These are phyloP conservation scores for Aspergillus uvarum DNA, from an alignment of 2,329 filamentous ascomycete species.

Conservation along the genomic window DNA sequence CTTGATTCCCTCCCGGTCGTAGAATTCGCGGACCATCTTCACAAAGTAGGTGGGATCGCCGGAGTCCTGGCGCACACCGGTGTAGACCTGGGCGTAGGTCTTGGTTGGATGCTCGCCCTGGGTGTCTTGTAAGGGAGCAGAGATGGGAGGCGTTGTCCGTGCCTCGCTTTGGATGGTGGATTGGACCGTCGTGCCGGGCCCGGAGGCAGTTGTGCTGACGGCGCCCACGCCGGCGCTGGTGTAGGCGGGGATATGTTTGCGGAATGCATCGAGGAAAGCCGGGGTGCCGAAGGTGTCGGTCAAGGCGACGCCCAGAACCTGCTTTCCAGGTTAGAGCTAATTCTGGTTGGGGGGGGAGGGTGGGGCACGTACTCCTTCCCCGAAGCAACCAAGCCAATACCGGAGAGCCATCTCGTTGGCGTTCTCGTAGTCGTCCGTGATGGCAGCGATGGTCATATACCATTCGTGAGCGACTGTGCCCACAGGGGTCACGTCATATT, in stretches of 20 bases:
- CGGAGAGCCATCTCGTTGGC: constrained; percentile 81
- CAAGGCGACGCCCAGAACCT: constrained; percentile 79
- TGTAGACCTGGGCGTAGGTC: constrained; percentile 79
- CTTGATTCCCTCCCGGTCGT: constrained; percentile 70
- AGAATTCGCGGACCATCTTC: constrained; percentile 76
- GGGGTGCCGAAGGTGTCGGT: constrained; percentile 96
- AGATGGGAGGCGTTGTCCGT: constrained; percentile 44
- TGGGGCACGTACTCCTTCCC: constrained; percentile 59
- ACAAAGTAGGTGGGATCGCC: constrained; percentile 81
- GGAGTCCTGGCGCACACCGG: constrained; percentile 85
- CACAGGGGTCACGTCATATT: constrained; percentile 77
- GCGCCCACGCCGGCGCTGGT: constrained; percentile 43
- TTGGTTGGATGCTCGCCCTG: constrained; percentile 44
- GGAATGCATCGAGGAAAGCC: constrained; percentile 82
- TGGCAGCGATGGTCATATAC: constrained; percentile 98
- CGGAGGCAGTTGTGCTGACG: constrained; percentile 42
- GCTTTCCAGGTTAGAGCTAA: constrained; percentile 1
- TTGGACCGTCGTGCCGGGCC: constrained; percentile 45
- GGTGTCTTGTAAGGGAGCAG: constrained; percentile 43
- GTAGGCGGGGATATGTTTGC: constrained; percentile 58
- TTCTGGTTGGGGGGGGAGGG: neutral
- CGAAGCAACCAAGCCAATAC: constrained; percentile 91
- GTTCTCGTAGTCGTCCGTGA: constrained; percentile 77
- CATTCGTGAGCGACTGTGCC: constrained; percentile 96
- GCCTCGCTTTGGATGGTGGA: constrained; percentile 39